phyloP scores from a whole-genome alignment of 495 filamentous ascomycete genomes.

The Staphylotrichum tortipilum region DNA sequence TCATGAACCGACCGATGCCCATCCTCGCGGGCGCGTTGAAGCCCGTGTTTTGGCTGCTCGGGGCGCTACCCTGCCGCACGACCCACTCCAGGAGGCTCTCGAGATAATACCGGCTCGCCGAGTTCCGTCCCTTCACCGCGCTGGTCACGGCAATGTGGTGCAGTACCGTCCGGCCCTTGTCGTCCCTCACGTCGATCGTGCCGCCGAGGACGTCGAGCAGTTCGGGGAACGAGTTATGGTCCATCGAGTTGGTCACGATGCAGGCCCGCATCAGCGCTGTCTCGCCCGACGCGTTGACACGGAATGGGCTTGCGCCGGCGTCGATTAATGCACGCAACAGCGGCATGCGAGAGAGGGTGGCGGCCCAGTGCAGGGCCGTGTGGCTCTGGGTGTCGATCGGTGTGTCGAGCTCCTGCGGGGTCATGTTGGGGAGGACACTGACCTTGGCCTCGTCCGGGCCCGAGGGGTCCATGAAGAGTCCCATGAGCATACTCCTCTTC shows the following conservation, averaged over 20 bases:
- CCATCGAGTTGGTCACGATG: slow-evolving; percentile 81
- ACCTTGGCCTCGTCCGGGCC: slow-evolving; percentile 45
- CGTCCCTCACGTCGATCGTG: slow-evolving; percentile 85
- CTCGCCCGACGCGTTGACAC: slow-evolving; percentile 80
- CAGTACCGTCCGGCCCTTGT: slow-evolving; percentile 79
- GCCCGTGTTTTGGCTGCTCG: slow-evolving; percentile 44
- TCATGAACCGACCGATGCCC: slow-evolving; percentile 81
- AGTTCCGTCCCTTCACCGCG: slow-evolving; percentile 78
- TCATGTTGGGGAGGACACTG: slow-evolving; percentile 46
- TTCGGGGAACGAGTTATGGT: slow-evolving; percentile 70
- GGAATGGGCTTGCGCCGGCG: slow-evolving; percentile 74
- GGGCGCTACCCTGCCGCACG: slow-evolving; percentile 66
- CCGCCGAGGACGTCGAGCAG: slow-evolving; percentile 77
- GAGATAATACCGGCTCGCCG: slow-evolving; percentile 84
- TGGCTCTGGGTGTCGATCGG: slow-evolving; percentile 81
- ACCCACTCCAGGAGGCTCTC: slow-evolving; percentile 90
- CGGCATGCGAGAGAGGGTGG: slow-evolving; percentile 77
- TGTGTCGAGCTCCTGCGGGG: slow-evolving; percentile 76
- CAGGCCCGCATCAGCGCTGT: slow-evolving; percentile 85
- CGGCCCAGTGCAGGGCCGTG: slow-evolving; percentile 94
- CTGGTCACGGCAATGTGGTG: slow-evolving; percentile 95
- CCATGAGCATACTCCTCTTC: slow-evolving; percentile 72
- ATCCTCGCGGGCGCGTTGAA: slow-evolving; percentile 49
- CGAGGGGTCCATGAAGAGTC: slow-evolving; percentile 72
- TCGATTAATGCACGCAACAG: slow-evolving; percentile 70